These are phyloP conservation scores for Cordia subcordata DNA, from an alignment of 257 asterid genomes.

Conservation along the genomic window DNA sequence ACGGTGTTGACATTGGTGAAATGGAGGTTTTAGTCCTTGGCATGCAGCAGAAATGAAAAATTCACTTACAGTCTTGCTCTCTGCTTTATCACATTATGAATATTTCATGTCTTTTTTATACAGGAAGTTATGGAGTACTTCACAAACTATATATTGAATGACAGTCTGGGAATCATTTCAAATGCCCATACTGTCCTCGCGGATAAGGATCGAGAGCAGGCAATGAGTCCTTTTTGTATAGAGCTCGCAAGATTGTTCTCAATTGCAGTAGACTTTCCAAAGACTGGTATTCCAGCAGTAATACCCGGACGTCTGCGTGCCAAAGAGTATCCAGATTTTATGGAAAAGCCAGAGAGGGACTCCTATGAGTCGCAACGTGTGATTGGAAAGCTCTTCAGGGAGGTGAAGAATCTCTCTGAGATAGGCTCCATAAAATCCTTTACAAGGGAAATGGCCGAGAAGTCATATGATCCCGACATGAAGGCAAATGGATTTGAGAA, in stretches of 20 bases:
- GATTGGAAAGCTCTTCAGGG: constrained; percentile 57
- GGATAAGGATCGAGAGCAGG: constrained; percentile 38
- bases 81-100: no score
- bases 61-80: no score
- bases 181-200: constrained; percentile 63
- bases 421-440: constrained; percentile 21
- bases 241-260: constrained; percentile 47
- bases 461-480: constrained; percentile 42
- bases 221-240: constrained; percentile 29
- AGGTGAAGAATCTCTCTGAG: constrained; percentile 35
- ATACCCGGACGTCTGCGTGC: constrained; percentile 48
- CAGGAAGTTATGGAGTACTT: constrained; percentile 62
- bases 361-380: constrained; percentile 32
- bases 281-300: constrained; percentile 57
- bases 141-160: constrained; percentile 58
- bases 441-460: constrained; percentile 36
- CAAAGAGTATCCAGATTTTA: constrained; percentile 62
- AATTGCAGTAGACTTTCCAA: constrained; percentile 60
- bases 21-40: no score
- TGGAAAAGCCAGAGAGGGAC: constrained; percentile 50
- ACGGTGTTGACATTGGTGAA: no score
- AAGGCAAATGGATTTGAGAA: constrained; percentile 44
- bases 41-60: no score
- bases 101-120: not conserved
- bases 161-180: constrained; percentile 47